A percentile compares a stretch with the other conserved stretches of the same genome.
phyloP scores from a whole-genome alignment of 176 grass and related monocot genomes.

The Bothriochloa decipiens region DNA sequence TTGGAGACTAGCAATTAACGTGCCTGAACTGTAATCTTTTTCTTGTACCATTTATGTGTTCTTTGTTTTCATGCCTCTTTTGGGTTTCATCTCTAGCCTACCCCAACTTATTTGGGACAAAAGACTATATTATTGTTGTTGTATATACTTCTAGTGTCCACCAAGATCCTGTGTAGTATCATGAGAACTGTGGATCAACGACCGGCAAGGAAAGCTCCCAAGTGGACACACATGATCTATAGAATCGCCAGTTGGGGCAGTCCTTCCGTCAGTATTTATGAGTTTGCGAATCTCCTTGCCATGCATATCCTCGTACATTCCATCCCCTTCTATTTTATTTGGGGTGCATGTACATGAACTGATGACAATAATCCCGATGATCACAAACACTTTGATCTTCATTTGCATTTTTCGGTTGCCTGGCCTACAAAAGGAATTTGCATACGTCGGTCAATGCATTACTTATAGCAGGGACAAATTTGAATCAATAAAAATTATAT shows the following conservation, averaged over 20 bases:
- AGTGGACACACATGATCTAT: slow-evolving; percentile 38
- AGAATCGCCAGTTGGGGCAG: slow-evolving; percentile 13
- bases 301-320: neutral
- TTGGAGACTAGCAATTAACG: too few relatives aligned
- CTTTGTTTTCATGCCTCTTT: too few relatives aligned
- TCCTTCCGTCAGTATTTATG: slow-evolving; percentile 37
- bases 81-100: too few relatives aligned
- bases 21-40: too few relatives aligned
- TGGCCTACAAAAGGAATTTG: neutral
- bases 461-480: neutral
- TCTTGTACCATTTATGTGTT: too few relatives aligned
- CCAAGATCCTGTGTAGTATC: neutral
- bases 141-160: neutral
- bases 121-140: too few relatives aligned
- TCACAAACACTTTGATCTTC: neutral
- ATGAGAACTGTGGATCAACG: neutral
- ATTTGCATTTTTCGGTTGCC: neutral
- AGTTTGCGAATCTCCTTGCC: slow-evolving; percentile 21
- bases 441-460: neutral
- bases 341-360: neutral
- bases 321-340: neutral
- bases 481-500: neutral
- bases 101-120: too few relatives aligned
- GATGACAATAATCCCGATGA: neutral
- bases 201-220: slow-evolving; percentile 33